Evolutionary conservation across 352 stramenopile genomes (phyloP).

Genomic region (Pythium rishiriense): DNA sequence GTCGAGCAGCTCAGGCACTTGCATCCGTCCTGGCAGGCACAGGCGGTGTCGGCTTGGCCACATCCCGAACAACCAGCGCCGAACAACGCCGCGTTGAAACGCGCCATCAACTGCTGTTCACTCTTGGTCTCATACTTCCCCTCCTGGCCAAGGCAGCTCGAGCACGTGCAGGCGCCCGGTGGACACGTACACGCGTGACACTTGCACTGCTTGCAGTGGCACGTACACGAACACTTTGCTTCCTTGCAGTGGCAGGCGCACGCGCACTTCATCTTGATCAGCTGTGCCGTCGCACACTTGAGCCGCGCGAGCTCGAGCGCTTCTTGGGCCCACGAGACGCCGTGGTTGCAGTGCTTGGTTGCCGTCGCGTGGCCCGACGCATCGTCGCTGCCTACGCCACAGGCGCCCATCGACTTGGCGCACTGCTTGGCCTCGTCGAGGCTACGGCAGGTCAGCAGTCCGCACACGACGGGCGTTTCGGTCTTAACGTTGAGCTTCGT

Average conservation of each 20-base stretch:
- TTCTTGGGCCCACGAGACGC: conserved; percentile 62
- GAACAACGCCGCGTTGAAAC: conserved; percentile 20
- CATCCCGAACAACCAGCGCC: conserved; percentile 23
- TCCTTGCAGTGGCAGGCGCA: conserved; percentile 39
- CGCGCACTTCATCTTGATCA: conserved; percentile 32
- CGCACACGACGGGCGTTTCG: conserved; percentile 79
- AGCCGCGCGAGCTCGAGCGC: conserved; percentile 91
- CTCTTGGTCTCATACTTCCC: conserved; percentile 1
- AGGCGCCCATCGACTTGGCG: conserved; percentile 31
- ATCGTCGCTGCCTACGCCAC: conserved; percentile 8
- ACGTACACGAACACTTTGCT: conserved; percentile 32
- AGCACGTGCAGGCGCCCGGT: conserved; percentile 34
- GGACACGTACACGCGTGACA: conserved; percentile 21
- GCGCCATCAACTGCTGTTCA: conserved; percentile 16
- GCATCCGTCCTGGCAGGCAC: conserved; percentile 38
- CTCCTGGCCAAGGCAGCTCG: conserved; percentile 28
- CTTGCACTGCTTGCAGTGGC: conserved; percentile 38
- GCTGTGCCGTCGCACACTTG: conserved; percentile 40
- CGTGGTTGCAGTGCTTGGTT: conserved; percentile 45
- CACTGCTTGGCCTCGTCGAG: conserved; percentile 92
- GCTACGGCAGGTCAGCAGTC: conserved; percentile 92
- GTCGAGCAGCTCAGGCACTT: conserved; percentile 34
- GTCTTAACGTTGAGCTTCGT: conserved; percentile 96
- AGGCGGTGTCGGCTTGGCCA: conserved; percentile 23
- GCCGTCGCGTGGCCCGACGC: conserved; percentile 14